phyloP scores from a whole-genome alignment of 148 eudicot genomes.

The Fagopyrum esculentum region DNA sequence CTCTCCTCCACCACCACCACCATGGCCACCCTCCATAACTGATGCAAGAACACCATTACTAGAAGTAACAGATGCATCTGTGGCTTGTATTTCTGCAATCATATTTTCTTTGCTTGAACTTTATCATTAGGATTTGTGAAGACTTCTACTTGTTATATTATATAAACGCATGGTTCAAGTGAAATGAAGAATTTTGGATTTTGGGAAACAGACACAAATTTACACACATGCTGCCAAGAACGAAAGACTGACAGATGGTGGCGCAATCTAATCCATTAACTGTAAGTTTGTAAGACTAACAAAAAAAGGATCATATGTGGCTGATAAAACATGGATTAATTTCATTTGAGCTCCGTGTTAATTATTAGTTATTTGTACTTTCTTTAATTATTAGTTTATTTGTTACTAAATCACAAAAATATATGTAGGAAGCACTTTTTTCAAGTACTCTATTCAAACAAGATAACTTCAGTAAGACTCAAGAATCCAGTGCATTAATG shows the following conservation, averaged over 20 bases:
- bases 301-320: too few species aligned
- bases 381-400: too few species aligned
- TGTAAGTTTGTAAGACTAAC: not conserved
- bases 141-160: not conserved
- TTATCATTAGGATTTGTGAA: not conserved
- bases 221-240: not conserved
- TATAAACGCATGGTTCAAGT: not conserved
- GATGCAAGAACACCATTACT: not conserved
- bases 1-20: not conserved
- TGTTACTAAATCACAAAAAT: not conserved
- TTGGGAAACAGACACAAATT: not conserved
- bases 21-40: not conserved
- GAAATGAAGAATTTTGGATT: not conserved
- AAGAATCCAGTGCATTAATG: not conserved
- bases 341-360: too few species aligned
- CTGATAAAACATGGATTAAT: too few species aligned
- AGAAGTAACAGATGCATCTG: not conserved
- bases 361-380: too few species aligned
- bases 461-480: not conserved
- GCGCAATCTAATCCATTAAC: not conserved
- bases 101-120: slow-evolving; percentile 13
- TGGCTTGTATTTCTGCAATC: not conserved
- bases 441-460: not conserved
- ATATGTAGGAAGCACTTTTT: not conserved
- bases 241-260: not conserved